Percentiles rank a stretch among this genome's conserved stretches.
Conservation (phyloP, 257 asterid species). For the Cinchona pubescens region DNA sequence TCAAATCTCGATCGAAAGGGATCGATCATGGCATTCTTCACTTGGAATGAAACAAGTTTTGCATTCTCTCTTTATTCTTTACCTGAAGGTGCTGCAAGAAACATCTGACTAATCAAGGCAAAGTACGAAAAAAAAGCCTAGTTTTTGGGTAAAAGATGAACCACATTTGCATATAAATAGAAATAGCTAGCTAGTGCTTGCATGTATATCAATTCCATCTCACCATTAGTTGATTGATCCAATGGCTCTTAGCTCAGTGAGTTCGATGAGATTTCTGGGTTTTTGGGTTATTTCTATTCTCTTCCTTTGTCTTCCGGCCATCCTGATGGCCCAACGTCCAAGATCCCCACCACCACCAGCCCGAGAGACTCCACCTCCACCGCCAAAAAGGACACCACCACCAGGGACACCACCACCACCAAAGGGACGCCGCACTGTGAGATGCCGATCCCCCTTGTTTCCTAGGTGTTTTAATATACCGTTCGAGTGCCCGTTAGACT, state of each 20-base stretch:
- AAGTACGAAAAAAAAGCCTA: not conserved
- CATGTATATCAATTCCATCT: not conserved
- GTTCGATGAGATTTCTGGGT: not conserved
- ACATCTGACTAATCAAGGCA: no score
- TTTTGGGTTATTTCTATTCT: not conserved
- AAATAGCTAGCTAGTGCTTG: not conserved
- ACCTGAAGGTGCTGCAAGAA: no score
- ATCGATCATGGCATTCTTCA: no score
- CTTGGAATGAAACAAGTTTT: no score
- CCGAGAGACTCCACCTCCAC: not conserved
- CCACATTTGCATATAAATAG: not conserved
- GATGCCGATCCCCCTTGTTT: conserved; percentile 2
- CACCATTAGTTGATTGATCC: not conserved
- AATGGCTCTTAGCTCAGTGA: not conserved
- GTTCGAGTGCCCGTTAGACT: conserved; percentile 10
- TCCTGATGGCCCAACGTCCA: not conserved
- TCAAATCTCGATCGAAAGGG: no score
- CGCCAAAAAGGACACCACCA: not conserved
- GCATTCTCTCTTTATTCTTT: no score
- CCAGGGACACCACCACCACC: not conserved
- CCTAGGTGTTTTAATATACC: conserved; percentile 1
- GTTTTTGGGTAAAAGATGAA: not conserved
- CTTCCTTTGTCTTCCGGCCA: not conserved
- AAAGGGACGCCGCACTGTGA: not conserved
- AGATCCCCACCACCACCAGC: not conserved